phyloP scores from a whole-genome alignment of 2,329 filamentous ascomycete genomes.

The Lachnellula occidentalis region DNA sequence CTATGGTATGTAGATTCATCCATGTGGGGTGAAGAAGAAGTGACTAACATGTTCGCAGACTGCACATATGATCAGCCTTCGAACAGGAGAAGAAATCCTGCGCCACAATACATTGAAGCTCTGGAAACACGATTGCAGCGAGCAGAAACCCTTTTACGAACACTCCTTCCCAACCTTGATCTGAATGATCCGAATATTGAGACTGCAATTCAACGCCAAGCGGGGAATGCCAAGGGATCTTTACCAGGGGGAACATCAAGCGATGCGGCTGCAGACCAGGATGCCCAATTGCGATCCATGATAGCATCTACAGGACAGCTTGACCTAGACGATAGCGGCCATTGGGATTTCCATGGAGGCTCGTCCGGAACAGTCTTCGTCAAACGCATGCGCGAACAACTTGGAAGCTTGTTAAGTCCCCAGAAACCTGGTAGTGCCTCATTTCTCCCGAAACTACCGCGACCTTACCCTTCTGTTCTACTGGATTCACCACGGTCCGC shows the following conservation, averaged over 20 bases:
- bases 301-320: constrained; percentile 87
- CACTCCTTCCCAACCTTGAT: constrained; percentile 60
- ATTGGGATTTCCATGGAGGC: constrained; percentile 92
- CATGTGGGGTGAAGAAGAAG: neutral
- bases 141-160: constrained; percentile 60
- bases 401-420: constrained; percentile 68
- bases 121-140: constrained; percentile 63
- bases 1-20: constrained; percentile 63
- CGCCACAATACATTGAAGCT: constrained; percentile 68
- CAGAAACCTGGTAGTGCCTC: constrained; percentile 47
- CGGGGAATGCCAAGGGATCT: constrained; percentile 37
- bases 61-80: constrained; percentile 74
- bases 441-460: constrained; percentile 49
- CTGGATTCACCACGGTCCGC: constrained; percentile 29
- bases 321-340: constrained; percentile 83
- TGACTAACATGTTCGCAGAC: constrained; percentile 40
- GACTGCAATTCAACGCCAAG: constrained; percentile 55
- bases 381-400: constrained; percentile 78
- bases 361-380: constrained; percentile 91
- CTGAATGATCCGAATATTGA: constrained; percentile 82
- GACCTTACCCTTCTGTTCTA: constrained; percentile 52
- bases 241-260: constrained; percentile 18
- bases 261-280: constrained; percentile 41
- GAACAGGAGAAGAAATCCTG: constrained; percentile 66
- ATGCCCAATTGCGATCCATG: constrained; percentile 84